These are phyloP conservation scores for Senna tora DNA, from an alignment of 306 rosid species.

Conservation along the genomic window DNA sequence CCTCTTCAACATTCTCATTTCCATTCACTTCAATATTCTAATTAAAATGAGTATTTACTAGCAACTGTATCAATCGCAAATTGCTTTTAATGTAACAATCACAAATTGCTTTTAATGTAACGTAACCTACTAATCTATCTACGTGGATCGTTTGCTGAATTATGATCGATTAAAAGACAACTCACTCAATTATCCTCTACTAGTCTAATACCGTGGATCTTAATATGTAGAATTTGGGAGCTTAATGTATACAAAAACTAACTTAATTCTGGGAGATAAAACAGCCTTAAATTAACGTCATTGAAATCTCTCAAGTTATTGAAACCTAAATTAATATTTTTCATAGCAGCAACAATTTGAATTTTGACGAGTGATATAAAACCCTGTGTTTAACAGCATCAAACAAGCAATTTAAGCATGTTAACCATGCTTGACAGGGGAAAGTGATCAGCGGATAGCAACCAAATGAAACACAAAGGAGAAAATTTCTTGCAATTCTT, in stretches of 20 bases:
- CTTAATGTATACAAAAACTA: too few relatives aligned
- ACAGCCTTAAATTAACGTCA: background rate
- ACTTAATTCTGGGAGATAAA: background rate
- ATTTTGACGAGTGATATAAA: background rate
- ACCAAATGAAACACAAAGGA: background rate
- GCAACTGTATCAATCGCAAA: too few relatives aligned
- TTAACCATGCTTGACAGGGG: background rate
- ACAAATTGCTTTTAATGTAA: too few relatives aligned
- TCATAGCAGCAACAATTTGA: background rate
- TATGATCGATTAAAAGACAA: background rate
- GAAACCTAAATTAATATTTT: too few relatives aligned
- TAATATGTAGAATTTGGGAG: background rate
- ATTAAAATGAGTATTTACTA: too few relatives aligned
- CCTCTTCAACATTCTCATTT: too few relatives aligned
- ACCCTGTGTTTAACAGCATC: background rate
- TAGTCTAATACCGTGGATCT: background rate
- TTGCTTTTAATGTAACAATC: too few relatives aligned
- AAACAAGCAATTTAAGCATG: background rate
- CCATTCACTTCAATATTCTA: too few relatives aligned
- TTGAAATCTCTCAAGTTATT: too few relatives aligned
- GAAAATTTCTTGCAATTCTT: background rate
- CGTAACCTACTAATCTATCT: too few relatives aligned
- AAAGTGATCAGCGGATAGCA: background rate
- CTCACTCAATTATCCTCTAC: background rate
- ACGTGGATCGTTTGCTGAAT: too few relatives aligned